Evolutionary conservation across 2,329 filamentous ascomycete genomes (phyloP).

Genomic region (Venturia oleaginea): DNA sequence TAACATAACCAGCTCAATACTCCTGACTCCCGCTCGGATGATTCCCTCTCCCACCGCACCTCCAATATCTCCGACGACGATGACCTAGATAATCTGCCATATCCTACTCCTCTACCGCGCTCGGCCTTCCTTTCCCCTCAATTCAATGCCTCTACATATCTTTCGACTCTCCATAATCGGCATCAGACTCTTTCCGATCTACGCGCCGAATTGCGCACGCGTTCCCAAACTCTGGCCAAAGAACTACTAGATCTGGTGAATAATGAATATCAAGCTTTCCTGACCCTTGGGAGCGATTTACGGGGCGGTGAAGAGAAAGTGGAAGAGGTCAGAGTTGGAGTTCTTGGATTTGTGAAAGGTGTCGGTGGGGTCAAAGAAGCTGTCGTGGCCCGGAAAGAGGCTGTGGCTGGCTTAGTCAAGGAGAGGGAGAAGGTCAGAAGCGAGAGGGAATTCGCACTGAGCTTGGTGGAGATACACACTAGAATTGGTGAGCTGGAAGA

Average conservation of each 20-base stretch:
- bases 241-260: conserved; percentile 95
- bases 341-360: conserved; percentile 77
- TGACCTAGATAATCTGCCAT: conserved; percentile 58
- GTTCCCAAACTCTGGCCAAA: conserved; percentile 68
- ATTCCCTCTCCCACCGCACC: not conserved
- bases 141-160: conserved; percentile 75
- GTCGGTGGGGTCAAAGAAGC: conserved; percentile 62
- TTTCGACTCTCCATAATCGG: conserved; percentile 72
- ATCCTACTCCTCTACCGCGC: conserved; percentile 75
- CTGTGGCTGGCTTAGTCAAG: conserved; percentile 53
- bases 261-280: conserved; percentile 84
- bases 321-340: conserved; percentile 77
- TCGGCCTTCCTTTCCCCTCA: conserved; percentile 67
- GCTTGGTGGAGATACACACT: conserved; percentile 58
- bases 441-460: conserved; percentile 53
- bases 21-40: conserved; percentile 12
- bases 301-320: conserved; percentile 84
- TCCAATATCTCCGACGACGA: conserved; percentile 7
- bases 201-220: conserved; percentile 71
- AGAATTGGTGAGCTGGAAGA: conserved; percentile 55
- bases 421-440: conserved; percentile 57
- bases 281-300: conserved; percentile 72
- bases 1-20: conserved; percentile 9
- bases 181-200: conserved; percentile 96
- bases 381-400: conserved; percentile 54